These are phyloP conservation scores for Ehretia macrophylla DNA, from an alignment of 257 asterid genomes.

Conservation along the genomic window DNA sequence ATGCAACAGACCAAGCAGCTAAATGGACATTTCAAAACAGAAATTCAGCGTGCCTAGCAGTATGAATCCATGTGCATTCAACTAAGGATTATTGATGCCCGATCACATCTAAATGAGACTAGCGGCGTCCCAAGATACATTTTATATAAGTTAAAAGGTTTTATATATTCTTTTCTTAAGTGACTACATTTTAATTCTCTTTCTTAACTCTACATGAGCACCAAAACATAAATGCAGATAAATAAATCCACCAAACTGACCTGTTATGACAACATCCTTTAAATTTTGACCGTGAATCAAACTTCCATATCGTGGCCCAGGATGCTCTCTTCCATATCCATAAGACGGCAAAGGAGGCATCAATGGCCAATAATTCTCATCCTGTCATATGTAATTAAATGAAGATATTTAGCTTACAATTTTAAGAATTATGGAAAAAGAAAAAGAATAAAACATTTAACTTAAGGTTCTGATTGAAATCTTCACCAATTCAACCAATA, in stretches of 20 bases:
- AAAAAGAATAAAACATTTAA: neutral
- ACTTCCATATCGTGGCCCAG: slow-evolving; percentile 92
- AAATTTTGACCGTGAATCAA: slow-evolving; percentile 89
- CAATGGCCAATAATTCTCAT: slow-evolving; percentile 73
- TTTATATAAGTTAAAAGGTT: no score
- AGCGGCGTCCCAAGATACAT: no score
- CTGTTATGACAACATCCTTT: slow-evolving; percentile 82
- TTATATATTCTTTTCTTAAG: no score
- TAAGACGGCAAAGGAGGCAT: slow-evolving; percentile 98
- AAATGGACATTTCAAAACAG: no score
- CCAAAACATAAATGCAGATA: neutral
- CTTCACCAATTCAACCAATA: neutral
- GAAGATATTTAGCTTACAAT: neutral
- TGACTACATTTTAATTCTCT: neutral
- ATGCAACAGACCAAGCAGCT: no score
- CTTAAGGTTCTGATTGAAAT: neutral
- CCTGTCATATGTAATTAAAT: slow-evolving; percentile 42
- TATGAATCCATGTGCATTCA: no score
- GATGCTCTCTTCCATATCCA: slow-evolving; percentile 82
- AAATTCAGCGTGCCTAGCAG: no score
- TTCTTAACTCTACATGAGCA: neutral
- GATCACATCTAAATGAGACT: no score
- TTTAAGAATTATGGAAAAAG: neutral
- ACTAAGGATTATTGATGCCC: no score
- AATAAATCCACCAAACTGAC: slow-evolving; percentile 21